A percentile compares a stretch with the other conserved stretches of the same genome.
phyloP scores from a whole-genome alignment of 345 rosid species.

The Eutrema japonicum region DNA sequence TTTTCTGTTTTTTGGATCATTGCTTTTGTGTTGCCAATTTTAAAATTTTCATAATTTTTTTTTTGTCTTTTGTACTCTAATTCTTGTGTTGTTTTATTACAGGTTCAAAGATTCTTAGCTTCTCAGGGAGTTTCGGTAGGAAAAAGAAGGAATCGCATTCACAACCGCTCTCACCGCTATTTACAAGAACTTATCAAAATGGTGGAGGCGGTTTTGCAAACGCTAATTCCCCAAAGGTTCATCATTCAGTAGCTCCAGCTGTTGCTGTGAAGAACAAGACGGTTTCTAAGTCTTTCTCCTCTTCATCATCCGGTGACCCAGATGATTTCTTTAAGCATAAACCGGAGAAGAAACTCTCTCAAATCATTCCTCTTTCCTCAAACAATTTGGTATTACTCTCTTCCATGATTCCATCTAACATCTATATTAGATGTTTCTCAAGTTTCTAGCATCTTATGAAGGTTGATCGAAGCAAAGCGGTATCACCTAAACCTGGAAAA shows the following conservation, averaged over 20 bases:
- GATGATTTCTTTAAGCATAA: conserved; percentile 53
- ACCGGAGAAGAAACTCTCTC: conserved; percentile 44
- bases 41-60: neutral
- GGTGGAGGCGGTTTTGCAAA: conserved; percentile 34
- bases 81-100: conserved; percentile 28
- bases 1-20: neutral
- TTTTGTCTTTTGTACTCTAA: neutral
- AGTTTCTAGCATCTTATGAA: conserved; percentile 8
- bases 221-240: conserved; percentile 38
- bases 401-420: neutral
- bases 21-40: neutral
- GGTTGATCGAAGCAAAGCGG: conserved; percentile 28
- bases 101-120: conserved; percentile 57
- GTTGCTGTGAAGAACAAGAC: conserved; percentile 43
- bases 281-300: conserved; percentile 46
- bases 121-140: conserved; percentile 65
- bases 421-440: neutral
- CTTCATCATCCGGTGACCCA: conserved; percentile 48
- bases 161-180: conserved; percentile 51
- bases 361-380: conserved; percentile 26
- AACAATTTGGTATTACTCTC: conserved; percentile 31
- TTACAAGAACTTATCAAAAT: conserved; percentile 34
- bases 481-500: conserved; percentile 28
- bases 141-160: conserved; percentile 62
- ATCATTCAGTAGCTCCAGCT: conserved; percentile 45